Conservation (phyloP, 305 asterid species). For the Caryopteris hybrid region DNA sequence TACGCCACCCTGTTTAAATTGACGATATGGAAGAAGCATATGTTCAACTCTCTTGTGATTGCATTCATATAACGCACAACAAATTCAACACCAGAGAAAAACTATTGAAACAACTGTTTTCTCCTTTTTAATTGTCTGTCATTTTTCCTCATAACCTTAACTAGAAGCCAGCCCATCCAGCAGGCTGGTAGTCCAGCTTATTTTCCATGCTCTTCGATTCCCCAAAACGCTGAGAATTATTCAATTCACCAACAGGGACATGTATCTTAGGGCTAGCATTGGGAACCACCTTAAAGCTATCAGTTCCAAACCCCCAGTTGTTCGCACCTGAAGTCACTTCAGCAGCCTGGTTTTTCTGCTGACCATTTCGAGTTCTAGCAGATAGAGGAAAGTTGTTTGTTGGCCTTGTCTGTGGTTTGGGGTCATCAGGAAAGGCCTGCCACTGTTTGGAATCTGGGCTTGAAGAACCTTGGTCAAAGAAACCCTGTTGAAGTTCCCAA, state of each 20-base stretch:
- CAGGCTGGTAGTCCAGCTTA: conserved; percentile 67
- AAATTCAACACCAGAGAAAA: conserved; percentile 28
- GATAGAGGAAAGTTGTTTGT: conserved; percentile 43
- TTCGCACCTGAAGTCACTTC: conserved; percentile 34
- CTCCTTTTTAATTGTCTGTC: conserved; percentile 6
- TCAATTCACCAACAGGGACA: conserved; percentile 28
- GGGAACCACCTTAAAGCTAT: conserved; percentile 70
- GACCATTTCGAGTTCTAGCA: conserved; percentile 66
- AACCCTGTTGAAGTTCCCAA: conserved; percentile 69
- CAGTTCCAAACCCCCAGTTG: conserved; percentile 78
- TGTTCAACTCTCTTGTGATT: background rate
- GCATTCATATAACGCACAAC: conserved; percentile 26
- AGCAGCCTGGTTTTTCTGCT: conserved; percentile 38
- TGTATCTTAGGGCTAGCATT: conserved; percentile 41
- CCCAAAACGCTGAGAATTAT: conserved; percentile 49
- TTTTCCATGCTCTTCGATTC: conserved; percentile 46
- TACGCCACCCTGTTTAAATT: background rate
- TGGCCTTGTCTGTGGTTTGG: conserved; percentile 36
- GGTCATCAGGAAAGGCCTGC: conserved; percentile 74
- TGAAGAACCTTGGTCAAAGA: conserved; percentile 44
- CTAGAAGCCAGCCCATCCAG: conserved; percentile 99
- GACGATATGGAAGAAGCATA: conserved; percentile 14
- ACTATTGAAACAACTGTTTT: background rate
- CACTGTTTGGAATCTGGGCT: conserved; percentile 65
- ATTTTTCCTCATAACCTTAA: background rate